Evolutionary conservation across 495 filamentous ascomycete genomes (phyloP), one percentile per base, ranked within the genome.

Genomic region (Lentithecium fluviatile): DNA sequence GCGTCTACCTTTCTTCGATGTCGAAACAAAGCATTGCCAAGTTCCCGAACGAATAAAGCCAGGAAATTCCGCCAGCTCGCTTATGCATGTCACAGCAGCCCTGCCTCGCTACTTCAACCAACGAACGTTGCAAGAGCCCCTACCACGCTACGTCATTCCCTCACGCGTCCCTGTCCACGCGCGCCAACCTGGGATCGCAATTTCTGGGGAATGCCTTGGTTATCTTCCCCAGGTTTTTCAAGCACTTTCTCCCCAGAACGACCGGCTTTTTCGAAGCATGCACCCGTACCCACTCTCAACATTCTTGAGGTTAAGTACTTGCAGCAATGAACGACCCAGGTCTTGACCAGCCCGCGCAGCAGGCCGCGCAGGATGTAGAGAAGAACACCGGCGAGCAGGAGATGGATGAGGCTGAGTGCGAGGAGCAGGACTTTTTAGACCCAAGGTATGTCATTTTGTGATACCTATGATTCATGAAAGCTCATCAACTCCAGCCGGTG

Each of bases 301-400:
- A 32, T 32, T 10, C 29, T 32, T 10, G 29, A 32, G 10, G 4
- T 32, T 32, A 3, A 10, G 29, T 32, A 32, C 2, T 45, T 43
- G 24, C 51, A 34, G 64, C 53, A 45, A 87, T 88, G 85, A 84
- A 87, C 61, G 84, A 86, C 65, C 82, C 78, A 6, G 80, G 79
- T 21, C 74, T 86, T 6, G 76, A 83, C 53, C 70, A 77, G 48
- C 78, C 81, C 26, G 78, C 87, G 51, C 62, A 75, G 19, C 71
- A 83, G 25, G 77, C 79, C 21, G 73, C 78, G 12, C 56, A 78
- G 13, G 71, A 68, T 34, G 65, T 82, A 17, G 83, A 86, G 53
- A 56, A 60, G 17, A 65, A 75, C 24, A 61, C 63, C 29, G 57
- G 65, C 19, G 58, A 75, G 56, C 67, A 68, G 12, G 58, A 58